Percentiles rank a stretch among this genome's conserved stretches.
These are phyloP conservation scores for Antarctomyces pellizariae DNA, from an alignment of 495 filamentous ascomycete species.

Conservation along the genomic window DNA sequence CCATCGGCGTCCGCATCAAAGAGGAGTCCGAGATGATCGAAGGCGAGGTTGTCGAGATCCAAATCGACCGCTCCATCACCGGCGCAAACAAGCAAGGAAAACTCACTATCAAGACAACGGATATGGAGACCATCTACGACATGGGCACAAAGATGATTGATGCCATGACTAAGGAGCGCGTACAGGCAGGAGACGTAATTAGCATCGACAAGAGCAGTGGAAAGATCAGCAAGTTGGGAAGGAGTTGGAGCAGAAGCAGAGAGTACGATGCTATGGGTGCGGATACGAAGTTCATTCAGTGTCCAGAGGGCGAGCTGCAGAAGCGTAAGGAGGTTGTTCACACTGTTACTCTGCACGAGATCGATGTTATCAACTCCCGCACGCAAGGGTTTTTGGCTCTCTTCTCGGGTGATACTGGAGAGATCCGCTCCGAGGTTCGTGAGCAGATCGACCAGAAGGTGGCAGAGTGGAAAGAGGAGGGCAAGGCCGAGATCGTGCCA, in stretches of 20 bases:
- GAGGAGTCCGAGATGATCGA: constrained; percentile 98
- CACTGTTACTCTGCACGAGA: constrained; percentile 91
- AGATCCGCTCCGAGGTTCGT: constrained; percentile 88
- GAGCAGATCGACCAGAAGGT: constrained; percentile 99
- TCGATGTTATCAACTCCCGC: constrained; percentile 96
- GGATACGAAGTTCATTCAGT: constrained; percentile 94
- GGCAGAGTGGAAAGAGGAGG: constrained; percentile 95
- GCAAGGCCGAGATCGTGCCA: constrained; percentile 92
- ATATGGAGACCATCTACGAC: constrained; percentile 99
- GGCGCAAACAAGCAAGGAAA: constrained; percentile 95
- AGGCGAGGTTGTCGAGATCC: constrained; percentile 96
- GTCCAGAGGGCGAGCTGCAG: constrained; percentile 94
- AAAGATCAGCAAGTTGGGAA: constrained; percentile 88
- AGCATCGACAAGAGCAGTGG: constrained; percentile 94
- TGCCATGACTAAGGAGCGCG: constrained; percentile 93
- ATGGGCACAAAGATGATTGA: constrained; percentile 99
- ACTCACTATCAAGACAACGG: constrained; percentile 96
- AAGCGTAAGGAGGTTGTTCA: constrained; percentile 94
- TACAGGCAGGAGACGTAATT: constrained; percentile 95
- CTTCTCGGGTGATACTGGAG: constrained; percentile 93
- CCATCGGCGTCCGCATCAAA: constrained; percentile 89
- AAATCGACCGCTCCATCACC: constrained; percentile 92
- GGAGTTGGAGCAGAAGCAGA: constrained; percentile 76
- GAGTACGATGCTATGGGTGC: constrained; percentile 99
- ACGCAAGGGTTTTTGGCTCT: constrained; percentile 92